phyloP scores from a whole-genome alignment of 1,139 yeast genomes.

The Debaryomyces nepalensis region DNA sequence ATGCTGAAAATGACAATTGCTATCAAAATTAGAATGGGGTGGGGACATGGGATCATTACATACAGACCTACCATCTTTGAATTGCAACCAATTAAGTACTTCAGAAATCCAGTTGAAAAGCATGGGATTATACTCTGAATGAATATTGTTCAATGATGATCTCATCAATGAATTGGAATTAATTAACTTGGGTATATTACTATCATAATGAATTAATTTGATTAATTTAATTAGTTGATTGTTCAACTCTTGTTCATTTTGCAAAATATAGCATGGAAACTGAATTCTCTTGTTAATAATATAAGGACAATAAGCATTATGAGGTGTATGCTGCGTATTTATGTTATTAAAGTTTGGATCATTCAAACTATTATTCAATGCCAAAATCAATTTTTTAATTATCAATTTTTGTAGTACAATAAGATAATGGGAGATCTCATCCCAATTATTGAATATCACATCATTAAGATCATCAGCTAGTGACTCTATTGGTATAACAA shows the following conservation, averaged over 20 bases:
- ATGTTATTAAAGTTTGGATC: background rate
- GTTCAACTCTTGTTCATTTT: slow-evolving; percentile 47
- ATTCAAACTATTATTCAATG: slow-evolving; percentile 21
- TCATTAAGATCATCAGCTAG: slow-evolving; percentile 37
- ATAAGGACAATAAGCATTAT: slow-evolving; percentile 26
- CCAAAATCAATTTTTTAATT: slow-evolving; percentile 37
- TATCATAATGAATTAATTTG: slow-evolving; percentile 43
- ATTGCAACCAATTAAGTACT: slow-evolving; percentile 62
- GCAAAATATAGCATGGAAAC: slow-evolving; percentile 43
- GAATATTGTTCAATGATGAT: slow-evolving; percentile 19
- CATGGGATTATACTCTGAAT: slow-evolving; percentile 26
- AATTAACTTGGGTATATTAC: slow-evolving; percentile 53
- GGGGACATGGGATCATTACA: slow-evolving; percentile 5
- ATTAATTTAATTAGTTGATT: slow-evolving; percentile 40
- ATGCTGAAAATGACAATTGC: slow-evolving; percentile 16
- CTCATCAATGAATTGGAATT: slow-evolving; percentile 40
- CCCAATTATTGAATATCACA: slow-evolving; percentile 54
- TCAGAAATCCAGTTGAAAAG: slow-evolving; percentile 61
- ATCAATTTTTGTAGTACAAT: slow-evolving; percentile 44
- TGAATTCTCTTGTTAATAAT: slow-evolving; percentile 43
- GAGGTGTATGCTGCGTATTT: slow-evolving; percentile 3
- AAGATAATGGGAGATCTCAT: slow-evolving; percentile 47
- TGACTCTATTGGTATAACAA: slow-evolving; percentile 51
- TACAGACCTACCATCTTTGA: slow-evolving; percentile 53
- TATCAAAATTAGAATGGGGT: slow-evolving; percentile 8